Base-by-base conservation (phyloP, 805 yeast genomes). In the Yamadazyma philogaea region DNA sequence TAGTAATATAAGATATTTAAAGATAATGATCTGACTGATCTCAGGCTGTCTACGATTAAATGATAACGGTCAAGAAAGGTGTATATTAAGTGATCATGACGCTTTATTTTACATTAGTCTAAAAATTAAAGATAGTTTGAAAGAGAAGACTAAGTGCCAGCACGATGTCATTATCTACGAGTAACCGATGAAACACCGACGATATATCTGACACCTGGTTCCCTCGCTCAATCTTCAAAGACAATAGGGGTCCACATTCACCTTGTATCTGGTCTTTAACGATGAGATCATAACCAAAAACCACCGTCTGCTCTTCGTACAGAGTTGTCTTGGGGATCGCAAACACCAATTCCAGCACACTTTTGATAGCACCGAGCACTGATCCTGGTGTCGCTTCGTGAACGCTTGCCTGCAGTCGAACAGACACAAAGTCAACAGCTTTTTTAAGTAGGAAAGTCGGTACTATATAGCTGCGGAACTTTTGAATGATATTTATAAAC, bases 261-360 rank as follows among this genome's bases (percentile, higher is more conserved):
- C 59, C 64, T 2, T 51, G 45, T 1, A 55, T 38, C 3, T 44
- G 32, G 36, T 61, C 55, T 3, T 42, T 31, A 4, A 64, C 31
- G 1, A 51, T 42, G 6, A 64, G 53, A 22, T 57, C 54, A 68
- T 68, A 63, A 6, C 11, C 35, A 5, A 63, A 30, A 12, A 34
- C 39, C 11, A 53, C 14, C 22, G 22, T 36, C 33, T 40, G 43
- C 34, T 39, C 24, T 31, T 27, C 37, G 36, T 30, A 17, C 19
- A 18, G 20, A 10, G 24, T 7, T 4, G 37, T 24, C 15, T 26
- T 27, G 2, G 51, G 51, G 5, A 48, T 40, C 21, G 34, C 20
- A 18, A 63, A 53, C 19, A 44, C 48, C 14, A 63, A 18, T 7
- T 40, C 39, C 16, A 53, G 56, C 3, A 55, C 38, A 44, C 51